phyloP scores from a whole-genome alignment of 2,329 filamentous ascomycete species.

The Cercospora sp. region DNA sequence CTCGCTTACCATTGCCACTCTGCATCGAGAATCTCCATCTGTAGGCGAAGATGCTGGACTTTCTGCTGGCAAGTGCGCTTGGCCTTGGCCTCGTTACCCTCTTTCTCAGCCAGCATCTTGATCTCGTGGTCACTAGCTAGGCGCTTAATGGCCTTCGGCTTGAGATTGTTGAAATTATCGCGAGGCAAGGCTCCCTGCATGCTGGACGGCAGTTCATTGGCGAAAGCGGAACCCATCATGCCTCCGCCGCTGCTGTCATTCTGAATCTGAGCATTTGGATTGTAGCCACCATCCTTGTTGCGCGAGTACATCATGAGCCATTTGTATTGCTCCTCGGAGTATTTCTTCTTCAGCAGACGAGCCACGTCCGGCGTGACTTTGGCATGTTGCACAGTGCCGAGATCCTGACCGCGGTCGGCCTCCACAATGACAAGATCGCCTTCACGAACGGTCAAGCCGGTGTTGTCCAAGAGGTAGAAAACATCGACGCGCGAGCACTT shows the following conservation, averaged over 20 bases:
- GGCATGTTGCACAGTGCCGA: constrained; percentile 86
- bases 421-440: constrained; percentile 97
- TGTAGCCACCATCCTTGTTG: constrained; percentile 40
- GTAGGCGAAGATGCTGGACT: constrained; percentile 87
- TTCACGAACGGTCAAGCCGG: constrained; percentile 82
- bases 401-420: constrained; percentile 91
- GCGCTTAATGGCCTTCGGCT: constrained; percentile 95
- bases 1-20: constrained; percentile 94
- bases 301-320: constrained; percentile 97
- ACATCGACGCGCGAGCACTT: constrained; percentile 95
- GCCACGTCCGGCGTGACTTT: constrained; percentile 86
- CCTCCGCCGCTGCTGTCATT: constrained; percentile 29
- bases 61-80: constrained; percentile 97
- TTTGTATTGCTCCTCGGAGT: constrained; percentile 92
- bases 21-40: constrained; percentile 98
- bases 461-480: constrained; percentile 96
- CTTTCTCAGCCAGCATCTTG: constrained; percentile 84
- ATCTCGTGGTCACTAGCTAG: constrained; percentile 91
- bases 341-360: constrained; percentile 85
- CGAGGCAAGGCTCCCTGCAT: constrained; percentile 35
- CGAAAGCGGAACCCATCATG: constrained; percentile 21
- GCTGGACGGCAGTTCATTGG: constrained; percentile 28
- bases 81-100: constrained; percentile 95
- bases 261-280: constrained; percentile 39
- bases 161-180: constrained; percentile 62